Evolutionary conservation across 1,139 yeast species (phyloP).

Genomic region (Hyphopichia pseudoburtonii): DNA sequence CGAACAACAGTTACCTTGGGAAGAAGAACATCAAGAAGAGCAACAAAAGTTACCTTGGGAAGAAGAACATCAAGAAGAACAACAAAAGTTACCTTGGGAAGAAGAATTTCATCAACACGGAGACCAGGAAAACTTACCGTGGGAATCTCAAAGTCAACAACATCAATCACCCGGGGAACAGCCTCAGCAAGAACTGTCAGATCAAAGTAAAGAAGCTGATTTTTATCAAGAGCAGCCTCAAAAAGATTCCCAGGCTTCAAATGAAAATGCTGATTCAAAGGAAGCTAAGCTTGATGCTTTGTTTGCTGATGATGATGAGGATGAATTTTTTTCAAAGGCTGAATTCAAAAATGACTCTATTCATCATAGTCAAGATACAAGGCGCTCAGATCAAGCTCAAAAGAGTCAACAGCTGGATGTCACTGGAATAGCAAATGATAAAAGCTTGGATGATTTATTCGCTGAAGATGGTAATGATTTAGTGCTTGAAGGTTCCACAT

Average conservation of each 20-base stretch:
- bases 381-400: not conserved
- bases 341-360: conserved; percentile 2
- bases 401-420: not conserved
- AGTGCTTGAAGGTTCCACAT: not conserved
- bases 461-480: conserved; percentile 11
- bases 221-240: not conserved
- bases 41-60: conserved; percentile 8
- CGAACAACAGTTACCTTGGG: conserved; percentile 9
- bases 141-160: conserved; percentile 5
- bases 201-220: not conserved
- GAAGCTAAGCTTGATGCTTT: conserved; percentile 12
- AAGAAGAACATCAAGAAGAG: not conserved
- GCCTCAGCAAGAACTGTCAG: conserved; percentile 1
- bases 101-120: conserved; percentile 1
- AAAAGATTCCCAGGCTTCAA: not conserved
- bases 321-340: conserved; percentile 13
- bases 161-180: conserved; percentile 7
- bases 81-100: conserved; percentile 9
- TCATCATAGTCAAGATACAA: not conserved
- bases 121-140: conserved; percentile 3
- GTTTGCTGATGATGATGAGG: conserved; percentile 15
- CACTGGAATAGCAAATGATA: not conserved
- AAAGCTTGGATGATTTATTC: conserved; percentile 5
- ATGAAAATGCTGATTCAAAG: not conserved
- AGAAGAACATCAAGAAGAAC: conserved; percentile 1